Percentiles rank a stretch among this genome's conserved stretches.
phyloP scores from a whole-genome alignment of 768 basidiomycete species.

The Lactarius sp. region DNA sequence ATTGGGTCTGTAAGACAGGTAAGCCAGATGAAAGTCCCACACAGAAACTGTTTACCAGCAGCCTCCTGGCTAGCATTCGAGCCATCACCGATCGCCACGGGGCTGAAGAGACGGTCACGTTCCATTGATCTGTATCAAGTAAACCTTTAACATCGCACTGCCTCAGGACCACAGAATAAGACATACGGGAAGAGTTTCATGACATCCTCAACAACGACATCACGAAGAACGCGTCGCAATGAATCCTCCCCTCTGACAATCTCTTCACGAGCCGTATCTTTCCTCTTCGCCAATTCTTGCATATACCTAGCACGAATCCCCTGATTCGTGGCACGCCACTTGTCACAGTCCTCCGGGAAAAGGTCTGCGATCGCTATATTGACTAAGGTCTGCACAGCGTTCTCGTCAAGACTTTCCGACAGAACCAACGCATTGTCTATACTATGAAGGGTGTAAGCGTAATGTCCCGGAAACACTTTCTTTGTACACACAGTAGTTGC shows the following conservation, averaged over 20 bases:
- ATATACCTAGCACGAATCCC: neutral
- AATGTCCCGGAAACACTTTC: neutral
- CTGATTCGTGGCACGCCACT: neutral
- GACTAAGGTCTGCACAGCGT: neutral
- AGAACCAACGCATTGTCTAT: neutral
- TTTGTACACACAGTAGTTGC: constrained; percentile 8
- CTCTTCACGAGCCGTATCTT: neutral
- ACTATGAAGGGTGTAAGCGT: neutral
- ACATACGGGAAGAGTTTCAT: constrained; percentile 5
- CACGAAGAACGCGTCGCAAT: neutral
- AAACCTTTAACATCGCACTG: neutral
- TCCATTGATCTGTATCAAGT: constrained; percentile 3
- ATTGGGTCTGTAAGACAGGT: neutral
- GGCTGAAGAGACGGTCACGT: neutral
- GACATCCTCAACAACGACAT: neutral
- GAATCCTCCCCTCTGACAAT: neutral
- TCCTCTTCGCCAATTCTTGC: neutral
- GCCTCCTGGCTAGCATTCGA: neutral
- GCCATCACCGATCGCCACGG: neutral
- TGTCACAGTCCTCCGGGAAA: neutral
- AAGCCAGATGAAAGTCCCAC: neutral
- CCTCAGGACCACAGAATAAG: neutral
- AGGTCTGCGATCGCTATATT: neutral
- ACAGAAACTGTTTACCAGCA: neutral
- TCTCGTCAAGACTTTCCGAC: constrained; percentile 2